phyloP scores from a whole-genome alignment of 225 moss, liverwort and hornwort genomes.

The Rhytidiadelphus loreus region DNA sequence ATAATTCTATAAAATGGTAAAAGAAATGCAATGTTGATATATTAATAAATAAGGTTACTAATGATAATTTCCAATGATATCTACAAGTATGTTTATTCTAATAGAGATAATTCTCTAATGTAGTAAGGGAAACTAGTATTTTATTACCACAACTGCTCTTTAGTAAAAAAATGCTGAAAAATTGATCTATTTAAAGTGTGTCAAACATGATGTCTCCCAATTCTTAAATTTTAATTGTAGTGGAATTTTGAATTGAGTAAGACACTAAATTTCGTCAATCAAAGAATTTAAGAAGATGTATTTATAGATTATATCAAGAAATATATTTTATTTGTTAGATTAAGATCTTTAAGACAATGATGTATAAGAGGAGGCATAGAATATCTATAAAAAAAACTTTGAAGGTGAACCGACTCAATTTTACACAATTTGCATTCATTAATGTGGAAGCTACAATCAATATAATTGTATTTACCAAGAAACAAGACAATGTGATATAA shows the following conservation, averaged over 20 bases:
- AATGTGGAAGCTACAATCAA: too few species aligned
- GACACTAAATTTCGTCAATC: background rate
- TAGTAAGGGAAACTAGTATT: fast-evolving
- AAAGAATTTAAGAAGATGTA: too few species aligned
- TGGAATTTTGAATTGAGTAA: background rate
- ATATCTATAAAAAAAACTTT: background rate
- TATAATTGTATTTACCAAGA: background rate
- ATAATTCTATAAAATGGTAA: background rate
- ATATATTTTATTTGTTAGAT: background rate
- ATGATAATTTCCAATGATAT: background rate
- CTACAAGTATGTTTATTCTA: background rate
- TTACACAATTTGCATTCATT: too few species aligned
- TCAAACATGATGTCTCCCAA: too few species aligned
- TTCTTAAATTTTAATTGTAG: background rate
- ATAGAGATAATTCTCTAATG: fast-evolving
- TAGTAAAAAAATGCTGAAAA: fast-evolving
- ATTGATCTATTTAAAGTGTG: fast-evolving
- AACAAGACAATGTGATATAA: too few species aligned
- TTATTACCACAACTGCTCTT: too few species aligned
- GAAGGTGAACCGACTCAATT: background rate
- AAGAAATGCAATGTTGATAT: fast-evolving
- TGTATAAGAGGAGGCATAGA: fast-evolving
- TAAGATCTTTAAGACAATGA: background rate
- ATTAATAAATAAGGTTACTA: background rate
- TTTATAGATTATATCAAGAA: too few species aligned